Base-by-base conservation (phyloP, 2,329 filamentous ascomycete species). In the Cladophialophora yegresii region DNA sequence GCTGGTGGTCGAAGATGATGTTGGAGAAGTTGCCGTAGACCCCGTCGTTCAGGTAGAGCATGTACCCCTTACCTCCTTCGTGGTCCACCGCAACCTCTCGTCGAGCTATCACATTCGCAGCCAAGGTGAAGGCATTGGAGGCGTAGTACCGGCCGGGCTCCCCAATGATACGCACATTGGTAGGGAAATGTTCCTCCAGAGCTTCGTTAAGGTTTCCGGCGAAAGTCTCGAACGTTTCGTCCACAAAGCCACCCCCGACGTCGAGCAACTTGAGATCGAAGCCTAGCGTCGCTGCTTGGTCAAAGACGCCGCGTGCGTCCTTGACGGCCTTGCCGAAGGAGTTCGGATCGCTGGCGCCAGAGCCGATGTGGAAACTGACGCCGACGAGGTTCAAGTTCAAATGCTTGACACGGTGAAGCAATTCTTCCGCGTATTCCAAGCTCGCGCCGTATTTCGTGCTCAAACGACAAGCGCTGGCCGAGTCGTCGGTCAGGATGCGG, bases 121-220 rank as follows among this genome's bases (percentile, higher is more conserved):
- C 95, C 71, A 99, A 86, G 50, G 93, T 97, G 79, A 97, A 99
- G 22, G 95, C 95, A 2, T 87, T 87, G 62, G 92, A 89, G 56
- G 96, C 95, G 75, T 97, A 99, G 85, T 95, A 99, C 58, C 95
- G 92, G 55, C 95, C 95, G 1, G 95, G 95, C 80, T 99, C 95
- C 28, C 92, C 93, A 71, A 99, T 99, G 79, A 99, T 83, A 74
- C 89, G 89, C 72, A 98, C 83, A 71, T 86, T 83, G 2, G 89
- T 84, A 1, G 93, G 93, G 80, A 99, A 97, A 78, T 95, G 92
- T 70, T 89, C 85, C 71, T 98, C 92, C 32, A 99, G 81, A 1
- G 93, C 91, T 57, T 85, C 82, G 65, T 89, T 86, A 47, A 99
- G 85, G 30, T 92, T 90, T 13, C 82, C 84, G 16, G 95, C 91